Percentiles rank a stretch among this genome's conserved stretches.
Conservation (phyloP, 2,329 filamentous ascomycete species). For the Colletotrichum sp. region DNA sequence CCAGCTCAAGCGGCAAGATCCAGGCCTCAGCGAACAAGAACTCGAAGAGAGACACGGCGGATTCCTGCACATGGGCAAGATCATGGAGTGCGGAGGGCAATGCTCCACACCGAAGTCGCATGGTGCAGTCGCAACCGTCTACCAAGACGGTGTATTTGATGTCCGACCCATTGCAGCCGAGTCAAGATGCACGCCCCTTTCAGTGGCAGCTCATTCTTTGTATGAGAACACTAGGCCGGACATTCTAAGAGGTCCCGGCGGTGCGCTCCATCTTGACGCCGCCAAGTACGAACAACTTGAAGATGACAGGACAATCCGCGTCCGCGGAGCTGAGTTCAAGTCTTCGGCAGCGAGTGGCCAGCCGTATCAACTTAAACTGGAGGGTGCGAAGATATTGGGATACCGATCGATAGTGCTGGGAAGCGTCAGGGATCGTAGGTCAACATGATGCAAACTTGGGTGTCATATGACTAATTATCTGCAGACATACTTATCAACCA, state of each 20-base stretch:
- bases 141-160: not conserved
- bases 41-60: not conserved
- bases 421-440: not conserved
- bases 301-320: not conserved
- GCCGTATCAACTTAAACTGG: not conserved
- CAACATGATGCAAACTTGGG: not conserved
- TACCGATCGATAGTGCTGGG: not conserved
- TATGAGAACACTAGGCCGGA: not conserved
- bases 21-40: not conserved
- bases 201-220: not conserved
- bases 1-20: not conserved
- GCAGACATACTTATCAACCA: not conserved
- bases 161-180: not conserved
- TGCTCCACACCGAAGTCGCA: not conserved
- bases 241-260: not conserved
- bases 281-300: not conserved
- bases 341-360: not conserved
- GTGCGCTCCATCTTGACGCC: not conserved
- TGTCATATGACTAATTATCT: not conserved
- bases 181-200: not conserved
- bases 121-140: not conserved
- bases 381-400: not conserved
- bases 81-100: not conserved
- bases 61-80: not conserved
- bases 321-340: not conserved